Evolutionary conservation across 306 rosid genomes (phyloP), one percentile per base, ranked within the genome.

Genomic region (Casuarina cunninghamiana): DNA sequence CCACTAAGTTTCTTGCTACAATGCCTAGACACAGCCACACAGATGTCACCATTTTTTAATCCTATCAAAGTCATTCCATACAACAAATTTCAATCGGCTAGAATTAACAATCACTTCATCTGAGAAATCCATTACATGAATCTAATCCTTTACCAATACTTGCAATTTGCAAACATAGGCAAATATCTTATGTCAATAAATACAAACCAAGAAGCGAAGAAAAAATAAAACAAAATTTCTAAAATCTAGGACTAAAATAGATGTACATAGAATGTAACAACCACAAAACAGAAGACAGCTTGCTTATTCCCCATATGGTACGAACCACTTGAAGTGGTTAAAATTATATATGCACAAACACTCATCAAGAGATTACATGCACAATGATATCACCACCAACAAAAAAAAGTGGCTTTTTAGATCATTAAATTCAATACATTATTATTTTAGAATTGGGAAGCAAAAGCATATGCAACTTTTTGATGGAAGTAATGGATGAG

Each of bases 51-150:
- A 21, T 73, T 93, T 93, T 79, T 96, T 96, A 76, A 96, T 84
- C 88, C 99, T 86, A 81, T 96, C 99, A 74, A 96, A 96, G 82
- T 96, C 99, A 80, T 96, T 96, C 99, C 98, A 96, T 58, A 96
- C 99, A 13, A 90, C 94, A 53, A 98, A 96, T 81, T 96, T 96
- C 87, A 96, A 82, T 86, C 99, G 84, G 78, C 93, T 90, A 9
- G 98, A 96, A 76, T 96, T 93, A 73, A 89, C 94, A 11, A 88
- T 86, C 51, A 90, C 96, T 35, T 96, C 97, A 82, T 96, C 98
- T 12, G 99, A 83, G 92, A 90, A 77, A 81, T 96, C 99, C 99
- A 96, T 96, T 70, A 74, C 89, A 86, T 79, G 73, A 81, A 80
- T 81, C 90, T 83, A 85, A 67, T 60, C 62, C 43, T 38, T 77